Evolutionary conservation across 495 filamentous ascomycete species (phyloP).

Genomic region (Neurospora tetrasperma): DNA sequence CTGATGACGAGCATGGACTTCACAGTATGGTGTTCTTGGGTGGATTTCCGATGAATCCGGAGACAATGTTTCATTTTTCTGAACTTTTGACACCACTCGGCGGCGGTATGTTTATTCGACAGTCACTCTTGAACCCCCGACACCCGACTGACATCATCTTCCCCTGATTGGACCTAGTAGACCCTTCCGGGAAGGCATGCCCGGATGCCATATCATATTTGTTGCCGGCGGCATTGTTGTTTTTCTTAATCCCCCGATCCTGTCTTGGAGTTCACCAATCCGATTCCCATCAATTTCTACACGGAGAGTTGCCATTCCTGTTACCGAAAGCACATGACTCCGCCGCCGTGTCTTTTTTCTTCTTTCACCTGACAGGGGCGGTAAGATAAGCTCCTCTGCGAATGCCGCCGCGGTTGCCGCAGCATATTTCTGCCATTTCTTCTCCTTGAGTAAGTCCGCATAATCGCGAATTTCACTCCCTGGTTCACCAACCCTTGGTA

Average conservation of each 20-base stretch:
- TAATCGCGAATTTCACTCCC: neutral
- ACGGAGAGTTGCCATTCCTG: neutral
- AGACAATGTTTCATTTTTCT: conserved; percentile 3
- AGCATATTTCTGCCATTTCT: neutral
- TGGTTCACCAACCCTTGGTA: conserved; percentile 6
- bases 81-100: too few species aligned
- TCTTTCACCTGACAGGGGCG: neutral
- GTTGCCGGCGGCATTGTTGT: neutral
- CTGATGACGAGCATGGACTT: conserved; percentile 26
- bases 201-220: conserved; percentile 10
- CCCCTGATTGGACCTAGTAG: neutral
- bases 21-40: conserved; percentile 33
- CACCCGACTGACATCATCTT: neutral
- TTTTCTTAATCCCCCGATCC: neutral
- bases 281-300: neutral
- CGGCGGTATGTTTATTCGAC: too few species aligned
- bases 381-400: neutral
- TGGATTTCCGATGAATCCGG: conserved; percentile 26
- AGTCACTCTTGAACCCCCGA: neutral
- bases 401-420: neutral
- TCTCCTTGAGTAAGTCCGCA: neutral
- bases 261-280: neutral
- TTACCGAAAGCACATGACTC: neutral
- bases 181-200: neutral
- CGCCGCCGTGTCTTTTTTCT: neutral